Conservation (phyloP, 1,139 yeast species). For the Hemisphaericaspora lyxosophila region DNA sequence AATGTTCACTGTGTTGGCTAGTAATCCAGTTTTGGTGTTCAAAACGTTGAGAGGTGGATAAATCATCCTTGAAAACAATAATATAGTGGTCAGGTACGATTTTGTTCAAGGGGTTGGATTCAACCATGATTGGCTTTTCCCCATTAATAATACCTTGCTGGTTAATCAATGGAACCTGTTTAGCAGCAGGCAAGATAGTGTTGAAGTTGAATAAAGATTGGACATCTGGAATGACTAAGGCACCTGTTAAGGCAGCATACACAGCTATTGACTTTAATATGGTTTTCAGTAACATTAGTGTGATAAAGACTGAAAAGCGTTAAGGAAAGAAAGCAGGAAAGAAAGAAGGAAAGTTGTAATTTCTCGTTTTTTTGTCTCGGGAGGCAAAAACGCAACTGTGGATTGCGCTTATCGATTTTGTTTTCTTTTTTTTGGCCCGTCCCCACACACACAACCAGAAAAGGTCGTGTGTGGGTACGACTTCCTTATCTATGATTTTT, state of each 20-base stretch:
- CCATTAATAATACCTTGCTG: not conserved
- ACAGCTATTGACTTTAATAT: not conserved
- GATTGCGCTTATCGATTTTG: no score
- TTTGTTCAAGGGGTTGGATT: constrained; percentile 9
- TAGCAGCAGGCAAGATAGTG: not conserved
- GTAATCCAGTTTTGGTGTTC: constrained; percentile 68
- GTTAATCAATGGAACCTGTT: constrained; percentile 1
- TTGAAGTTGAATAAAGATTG: constrained; percentile 2
- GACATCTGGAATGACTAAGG: constrained; percentile 1
- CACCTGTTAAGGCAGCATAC: not conserved
- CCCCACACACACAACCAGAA: no score
- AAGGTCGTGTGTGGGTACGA: not conserved
- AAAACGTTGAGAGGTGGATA: constrained; percentile 29
- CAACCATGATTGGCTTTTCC: not conserved
- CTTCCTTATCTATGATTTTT: not conserved
- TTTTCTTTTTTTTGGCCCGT: not conserved
- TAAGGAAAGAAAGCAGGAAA: not conserved
- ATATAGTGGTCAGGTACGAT: constrained; percentile 53
- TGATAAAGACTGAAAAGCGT: not conserved
- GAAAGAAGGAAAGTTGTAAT: not conserved
- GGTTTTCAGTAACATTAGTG: constrained; percentile 1
- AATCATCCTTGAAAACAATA: constrained; percentile 39
- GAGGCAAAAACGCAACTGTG: no score
- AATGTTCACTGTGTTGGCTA: constrained; percentile 9
- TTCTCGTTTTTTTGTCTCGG: not conserved